Percentiles rank a stretch among this genome's conserved stretches.
phyloP scores from a whole-genome alignment of 192 early-diverging fungal genomes.

The Dimargaris cristalligena region DNA sequence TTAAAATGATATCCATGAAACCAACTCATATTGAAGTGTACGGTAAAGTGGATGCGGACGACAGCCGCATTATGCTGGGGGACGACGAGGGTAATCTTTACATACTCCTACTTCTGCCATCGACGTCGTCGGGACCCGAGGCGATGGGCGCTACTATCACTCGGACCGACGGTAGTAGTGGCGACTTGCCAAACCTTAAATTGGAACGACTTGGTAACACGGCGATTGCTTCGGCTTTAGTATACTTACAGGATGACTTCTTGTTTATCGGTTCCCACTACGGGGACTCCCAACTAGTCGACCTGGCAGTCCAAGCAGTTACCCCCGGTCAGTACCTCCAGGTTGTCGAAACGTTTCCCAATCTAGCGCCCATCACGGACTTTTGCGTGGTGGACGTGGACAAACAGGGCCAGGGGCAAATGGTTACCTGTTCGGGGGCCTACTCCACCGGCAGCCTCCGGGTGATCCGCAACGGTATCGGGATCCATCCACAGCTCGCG shows the following conservation, averaged over 20 bases:
- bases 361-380: conserved; percentile 71
- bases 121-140: no score
- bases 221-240: conserved; percentile 39
- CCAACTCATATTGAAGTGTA: conserved; percentile 34
- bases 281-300: conserved; percentile 66
- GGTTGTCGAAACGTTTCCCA: conserved; percentile 40
- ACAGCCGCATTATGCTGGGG: conserved; percentile 45
- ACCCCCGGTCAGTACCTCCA: conserved; percentile 33
- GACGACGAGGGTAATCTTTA: conserved; percentile 48
- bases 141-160: no score
- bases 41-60: conserved; percentile 31
- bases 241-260: conserved; percentile 46
- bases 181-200: conserved; percentile 20
- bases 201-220: conserved; percentile 28
- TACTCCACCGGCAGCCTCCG: conserved; percentile 55
- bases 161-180: conserved; percentile 17
- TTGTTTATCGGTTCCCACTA: conserved; percentile 73
- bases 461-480: conserved; percentile 77
- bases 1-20: conserved; percentile 15
- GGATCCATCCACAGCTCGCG: conserved; percentile 45
- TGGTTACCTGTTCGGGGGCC: conserved; percentile 76
- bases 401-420: conserved; percentile 48
- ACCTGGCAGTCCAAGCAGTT: conserved; percentile 33
- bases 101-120: conserved; percentile 32
- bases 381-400: conserved; percentile 70